Evolutionary conservation across 306 rosid species (phyloP).

Genomic region (Prunus fruticosa): DNA sequence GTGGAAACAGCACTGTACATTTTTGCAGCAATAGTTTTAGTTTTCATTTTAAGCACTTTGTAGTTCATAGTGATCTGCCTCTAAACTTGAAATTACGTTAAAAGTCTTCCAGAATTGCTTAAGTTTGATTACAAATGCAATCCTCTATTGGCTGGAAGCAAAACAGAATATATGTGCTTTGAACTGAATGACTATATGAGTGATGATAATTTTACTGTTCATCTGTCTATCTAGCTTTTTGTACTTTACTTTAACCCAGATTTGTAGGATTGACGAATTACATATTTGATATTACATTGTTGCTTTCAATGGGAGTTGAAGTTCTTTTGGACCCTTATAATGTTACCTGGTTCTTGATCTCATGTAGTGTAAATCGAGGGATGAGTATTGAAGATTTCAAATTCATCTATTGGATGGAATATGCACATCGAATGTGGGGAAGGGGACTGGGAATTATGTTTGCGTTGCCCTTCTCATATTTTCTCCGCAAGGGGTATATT

Average conservation of each 20-base stretch:
- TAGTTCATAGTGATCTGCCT: constrained; percentile 36
- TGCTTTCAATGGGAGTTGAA: not conserved
- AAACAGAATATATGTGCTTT: not conserved
- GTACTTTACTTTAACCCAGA: not conserved
- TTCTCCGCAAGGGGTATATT: constrained; percentile 79
- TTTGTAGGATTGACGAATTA: not conserved
- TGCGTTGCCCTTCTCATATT: constrained; percentile 88
- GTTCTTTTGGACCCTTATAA: not conserved
- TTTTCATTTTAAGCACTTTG: constrained; percentile 13
- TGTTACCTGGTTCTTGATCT: constrained; percentile 10
- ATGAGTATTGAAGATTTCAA: constrained; percentile 47
- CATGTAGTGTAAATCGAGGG: constrained; percentile 41
- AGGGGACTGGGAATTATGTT: constrained; percentile 79
- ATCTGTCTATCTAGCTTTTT: not conserved
- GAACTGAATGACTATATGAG: not conserved
- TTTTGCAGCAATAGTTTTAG: not conserved
- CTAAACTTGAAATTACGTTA: not conserved
- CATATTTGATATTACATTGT: not conserved
- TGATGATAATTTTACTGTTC: not conserved
- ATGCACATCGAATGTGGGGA: constrained; percentile 98
- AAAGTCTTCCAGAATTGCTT: not conserved
- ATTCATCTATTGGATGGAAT: constrained; percentile 62
- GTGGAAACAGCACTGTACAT: not conserved
- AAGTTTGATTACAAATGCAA: not conserved
- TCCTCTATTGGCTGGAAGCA: not conserved